These are phyloP conservation scores for Panicum hallii DNA, from an alignment of 202 grass and related monocot genomes.

Conservation along the genomic window DNA sequence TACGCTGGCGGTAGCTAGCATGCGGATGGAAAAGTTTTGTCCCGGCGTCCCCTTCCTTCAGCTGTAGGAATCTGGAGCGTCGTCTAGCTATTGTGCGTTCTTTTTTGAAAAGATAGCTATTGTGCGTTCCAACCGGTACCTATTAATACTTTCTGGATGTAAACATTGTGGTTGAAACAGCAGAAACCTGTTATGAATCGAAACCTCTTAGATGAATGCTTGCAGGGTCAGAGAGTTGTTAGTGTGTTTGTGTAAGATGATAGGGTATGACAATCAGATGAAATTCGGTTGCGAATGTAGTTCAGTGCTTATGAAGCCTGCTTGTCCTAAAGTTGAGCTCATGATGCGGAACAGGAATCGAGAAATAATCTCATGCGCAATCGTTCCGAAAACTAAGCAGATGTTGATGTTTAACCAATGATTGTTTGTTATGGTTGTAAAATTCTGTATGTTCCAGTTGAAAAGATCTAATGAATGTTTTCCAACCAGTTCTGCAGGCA, in stretches of 20 bases:
- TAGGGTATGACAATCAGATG: background rate
- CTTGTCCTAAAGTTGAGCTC: background rate
- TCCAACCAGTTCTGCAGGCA: background rate
- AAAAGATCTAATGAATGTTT: background rate
- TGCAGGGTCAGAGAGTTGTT: background rate
- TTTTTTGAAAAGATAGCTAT: no score
- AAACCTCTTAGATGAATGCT: background rate
- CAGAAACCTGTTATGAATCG: slow-evolving; percentile 22
- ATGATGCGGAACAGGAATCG: slow-evolving; percentile 2
- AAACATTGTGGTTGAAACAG: slow-evolving; percentile 27
- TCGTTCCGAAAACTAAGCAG: background rate
- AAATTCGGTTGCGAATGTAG: background rate
- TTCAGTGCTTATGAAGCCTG: background rate
- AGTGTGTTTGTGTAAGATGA: background rate
- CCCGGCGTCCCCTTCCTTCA: no score
- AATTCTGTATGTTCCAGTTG: background rate
- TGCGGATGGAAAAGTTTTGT: no score
- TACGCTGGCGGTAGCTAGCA: no score
- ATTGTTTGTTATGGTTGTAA: background rate
- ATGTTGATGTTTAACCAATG: background rate
- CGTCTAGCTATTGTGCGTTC: no score
- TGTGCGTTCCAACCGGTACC: background rate
- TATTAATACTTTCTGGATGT: slow-evolving; percentile 27
- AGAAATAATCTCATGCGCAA: background rate
- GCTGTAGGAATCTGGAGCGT: no score